Evolutionary conservation across 345 rosid genomes (phyloP).

Genomic region (Eucalyptus shirleyi): DNA sequence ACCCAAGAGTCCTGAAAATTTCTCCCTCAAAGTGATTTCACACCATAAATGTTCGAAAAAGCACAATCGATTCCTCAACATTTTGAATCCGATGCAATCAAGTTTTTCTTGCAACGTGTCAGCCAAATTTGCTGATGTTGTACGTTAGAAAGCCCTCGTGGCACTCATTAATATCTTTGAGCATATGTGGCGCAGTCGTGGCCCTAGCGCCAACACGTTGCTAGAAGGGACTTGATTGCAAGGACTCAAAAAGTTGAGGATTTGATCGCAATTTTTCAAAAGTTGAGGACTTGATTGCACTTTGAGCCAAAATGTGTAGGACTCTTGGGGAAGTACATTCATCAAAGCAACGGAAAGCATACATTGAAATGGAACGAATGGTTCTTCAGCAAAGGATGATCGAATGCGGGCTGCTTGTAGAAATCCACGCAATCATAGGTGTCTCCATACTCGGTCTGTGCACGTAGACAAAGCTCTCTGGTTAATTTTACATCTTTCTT

Average conservation of each 20-base stretch:
- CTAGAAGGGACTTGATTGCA: background rate
- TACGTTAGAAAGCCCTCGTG: accelerated
- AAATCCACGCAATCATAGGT: background rate
- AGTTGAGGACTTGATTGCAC: background rate
- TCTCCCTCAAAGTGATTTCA: background rate
- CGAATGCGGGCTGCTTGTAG: background rate
- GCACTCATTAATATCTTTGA: background rate
- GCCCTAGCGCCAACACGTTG: background rate
- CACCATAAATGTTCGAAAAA: background rate
- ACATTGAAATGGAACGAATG: background rate
- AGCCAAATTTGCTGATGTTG: background rate
- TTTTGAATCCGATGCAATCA: background rate
- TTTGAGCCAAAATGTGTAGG: background rate
- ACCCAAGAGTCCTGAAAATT: background rate
- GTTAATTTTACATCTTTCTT: background rate
- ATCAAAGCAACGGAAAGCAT: background rate
- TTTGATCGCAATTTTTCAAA: background rate
- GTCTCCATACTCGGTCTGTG: background rate
- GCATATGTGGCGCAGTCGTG: background rate
- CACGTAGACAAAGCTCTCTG: background rate
- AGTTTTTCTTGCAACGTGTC: background rate
- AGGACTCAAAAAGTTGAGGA: background rate
- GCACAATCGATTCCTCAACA: background rate
- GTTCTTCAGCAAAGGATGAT: background rate
- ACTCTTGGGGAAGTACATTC: background rate